Conservation (phyloP, 768 basidiomycete genomes). For the Tephrocybe sp. region DNA sequence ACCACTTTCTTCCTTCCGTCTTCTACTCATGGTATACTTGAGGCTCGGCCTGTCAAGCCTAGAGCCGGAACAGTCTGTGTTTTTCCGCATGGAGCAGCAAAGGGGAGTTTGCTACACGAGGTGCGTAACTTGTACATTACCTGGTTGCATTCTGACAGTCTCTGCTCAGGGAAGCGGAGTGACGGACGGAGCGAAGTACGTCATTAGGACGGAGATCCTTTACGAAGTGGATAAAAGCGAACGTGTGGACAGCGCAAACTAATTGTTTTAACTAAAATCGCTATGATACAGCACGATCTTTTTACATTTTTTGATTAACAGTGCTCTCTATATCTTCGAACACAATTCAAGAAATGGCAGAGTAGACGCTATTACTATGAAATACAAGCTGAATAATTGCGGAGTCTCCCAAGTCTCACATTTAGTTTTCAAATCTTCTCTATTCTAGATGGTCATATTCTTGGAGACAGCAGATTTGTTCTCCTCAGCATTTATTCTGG, state of each 20-base stretch:
- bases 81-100: conserved; percentile 43
- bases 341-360: no score
- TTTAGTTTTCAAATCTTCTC: no score
- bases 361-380: no score
- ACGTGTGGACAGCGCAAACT: conserved; percentile 23
- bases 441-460: no score
- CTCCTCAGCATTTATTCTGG: no score
- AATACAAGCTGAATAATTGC: no score
- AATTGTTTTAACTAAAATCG: not conserved
- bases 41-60: conserved; percentile 49
- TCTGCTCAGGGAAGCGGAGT: conserved; percentile 34
- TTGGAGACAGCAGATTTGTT: no score
- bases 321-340: no score
- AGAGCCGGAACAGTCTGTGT: conserved; percentile 47
- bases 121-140: conserved; percentile 7
- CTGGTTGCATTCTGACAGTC: not conserved
- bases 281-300: no score
- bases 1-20: conserved; percentile 59
- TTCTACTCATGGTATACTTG: conserved; percentile 37
- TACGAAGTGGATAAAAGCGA: conserved; percentile 38
- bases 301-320: no score
- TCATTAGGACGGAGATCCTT: conserved; percentile 38
- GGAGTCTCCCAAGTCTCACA: no score
- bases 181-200: conserved; percentile 34
- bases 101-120: conserved; percentile 37